Conservation (phyloP, 2,329 filamentous ascomycete genomes). For the Dactylellina leptospora region DNA sequence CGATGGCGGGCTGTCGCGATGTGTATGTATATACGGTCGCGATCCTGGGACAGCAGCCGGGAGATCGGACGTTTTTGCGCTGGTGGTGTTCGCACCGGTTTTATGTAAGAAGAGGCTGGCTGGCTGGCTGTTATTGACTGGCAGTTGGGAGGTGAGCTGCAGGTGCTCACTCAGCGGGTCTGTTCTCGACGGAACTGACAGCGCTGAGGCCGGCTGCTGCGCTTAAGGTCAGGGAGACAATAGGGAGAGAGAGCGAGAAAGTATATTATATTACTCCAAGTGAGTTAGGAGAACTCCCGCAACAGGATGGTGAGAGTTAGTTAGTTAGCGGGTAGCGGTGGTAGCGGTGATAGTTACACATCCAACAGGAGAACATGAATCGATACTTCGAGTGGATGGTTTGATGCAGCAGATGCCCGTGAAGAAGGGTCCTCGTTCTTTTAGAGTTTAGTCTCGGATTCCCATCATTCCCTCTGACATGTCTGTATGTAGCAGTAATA, state of each 20-base stretch:
- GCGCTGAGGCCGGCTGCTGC: slow-evolving; percentile 50
- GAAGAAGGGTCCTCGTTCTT: slow-evolving; percentile 50
- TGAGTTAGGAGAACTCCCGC: neutral
- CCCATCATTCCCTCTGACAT: slow-evolving; percentile 19
- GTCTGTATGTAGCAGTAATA: no score
- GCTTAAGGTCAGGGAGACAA: slow-evolving; percentile 34
- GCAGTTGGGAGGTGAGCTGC: neutral
- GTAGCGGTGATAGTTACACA: neutral
- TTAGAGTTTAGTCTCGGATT: slow-evolving; percentile 26
- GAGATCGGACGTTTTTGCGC: slow-evolving; percentile 38
- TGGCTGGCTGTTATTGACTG: no score
- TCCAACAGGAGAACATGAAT: neutral
- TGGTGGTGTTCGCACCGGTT: no score
- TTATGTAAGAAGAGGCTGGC: slow-evolving; percentile 24
- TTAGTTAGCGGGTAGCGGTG: neutral
- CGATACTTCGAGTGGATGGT: no score
- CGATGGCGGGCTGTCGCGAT: slow-evolving; percentile 27
- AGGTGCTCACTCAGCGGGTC: slow-evolving; percentile 16
- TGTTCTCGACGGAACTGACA: slow-evolving; percentile 44
- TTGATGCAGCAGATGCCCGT: slow-evolving; percentile 33
- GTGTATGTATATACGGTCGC: slow-evolving; percentile 5
- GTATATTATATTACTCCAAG: neutral
- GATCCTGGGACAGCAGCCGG: slow-evolving; percentile 21
- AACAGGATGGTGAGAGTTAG: neutral
- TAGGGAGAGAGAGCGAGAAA: neutral